Base-by-base conservation (phyloP, 2,329 filamentous ascomycete genomes). In the Beauveria scarabaeidicola region DNA sequence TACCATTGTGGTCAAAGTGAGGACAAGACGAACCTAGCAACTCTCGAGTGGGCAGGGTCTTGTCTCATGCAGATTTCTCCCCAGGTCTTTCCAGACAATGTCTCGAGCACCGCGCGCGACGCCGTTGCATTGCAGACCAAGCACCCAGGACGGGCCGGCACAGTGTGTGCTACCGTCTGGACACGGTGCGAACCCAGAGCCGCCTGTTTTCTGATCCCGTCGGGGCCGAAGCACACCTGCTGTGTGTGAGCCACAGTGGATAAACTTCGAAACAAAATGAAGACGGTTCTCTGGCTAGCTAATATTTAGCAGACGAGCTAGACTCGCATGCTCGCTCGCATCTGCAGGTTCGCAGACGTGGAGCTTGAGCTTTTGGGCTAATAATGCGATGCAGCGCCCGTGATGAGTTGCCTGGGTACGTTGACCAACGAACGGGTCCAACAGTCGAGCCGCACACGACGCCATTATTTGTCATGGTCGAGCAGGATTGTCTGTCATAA, bases 291-390 rank as follows among this genome's bases (percentile, higher is more conserved):
- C 32, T 36, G 32, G 32, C 32, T 15, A 36, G 15, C n/a, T n/a
- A n/a, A n/a, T n/a, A 36, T 46, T 46, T 17, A 38, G 21, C 9
- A 13, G n/a, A 21, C 17, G 17, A 55, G 25, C 44, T 41, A 27
- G 23, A 1, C 32, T 57, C 17, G 32, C 46, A 27, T n/a, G 2
- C 32, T 57, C 10, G 32, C 46, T 50, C 44, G 44, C 54, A 50
- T 50, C 54, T 57, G 44, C 44, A 57, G 54, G 54, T 50, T 57
- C 54, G 54, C 54, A 57, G 53, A 8, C 53, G 53, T 57, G 53
- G 53, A 48, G 53, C 53, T 47, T 23, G 46, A 15, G 50, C 40
- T 21, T 15, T 5, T 46, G 52, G 27, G 52, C 52, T 44, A 46
- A 44, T 44, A 46, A 44, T 54, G 52, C 40, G 52, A 54, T 54